Evolutionary conservation across 139 green algal species (phyloP).

Genomic region (Gonium pectorale): DNA sequence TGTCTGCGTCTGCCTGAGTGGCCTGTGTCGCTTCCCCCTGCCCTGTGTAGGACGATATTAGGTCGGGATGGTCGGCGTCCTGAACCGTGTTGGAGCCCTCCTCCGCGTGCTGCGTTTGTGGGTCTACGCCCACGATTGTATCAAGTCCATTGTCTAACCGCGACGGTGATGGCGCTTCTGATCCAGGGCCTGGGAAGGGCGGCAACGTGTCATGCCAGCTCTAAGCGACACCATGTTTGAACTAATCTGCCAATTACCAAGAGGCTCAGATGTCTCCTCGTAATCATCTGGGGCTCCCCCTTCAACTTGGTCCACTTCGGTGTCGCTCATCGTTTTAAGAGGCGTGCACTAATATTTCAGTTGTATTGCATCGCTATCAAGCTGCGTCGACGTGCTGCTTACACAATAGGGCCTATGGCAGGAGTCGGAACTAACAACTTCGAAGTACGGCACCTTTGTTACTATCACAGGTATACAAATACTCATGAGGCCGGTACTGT

Average conservation of each 20-base stretch:
- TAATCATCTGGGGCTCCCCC: neutral
- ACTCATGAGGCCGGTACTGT: no score
- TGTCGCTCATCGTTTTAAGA: constrained; percentile 34
- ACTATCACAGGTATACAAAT: no score
- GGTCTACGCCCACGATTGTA: constrained; percentile 3
- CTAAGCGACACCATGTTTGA: neutral
- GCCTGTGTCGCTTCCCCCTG: neutral
- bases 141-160: constrained; percentile 17
- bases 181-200: neutral
- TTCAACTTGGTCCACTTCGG: neutral
- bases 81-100: constrained; percentile 37
- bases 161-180: neutral
- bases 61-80: constrained; percentile 21
- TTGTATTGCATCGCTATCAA: no score
- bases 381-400: no score
- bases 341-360: no score
- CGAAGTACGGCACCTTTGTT: no score
- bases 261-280: neutral
- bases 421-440: no score
- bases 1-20: neutral
- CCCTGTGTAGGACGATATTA: constrained; percentile 41
- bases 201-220: no score
- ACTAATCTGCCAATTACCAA: neutral
- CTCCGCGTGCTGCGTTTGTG: constrained; percentile 11
- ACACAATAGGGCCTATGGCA: no score